These are phyloP conservation scores for Zymoseptoria tritici DNA, from an alignment of 2,329 filamentous ascomycete genomes.

Conservation along the genomic window DNA sequence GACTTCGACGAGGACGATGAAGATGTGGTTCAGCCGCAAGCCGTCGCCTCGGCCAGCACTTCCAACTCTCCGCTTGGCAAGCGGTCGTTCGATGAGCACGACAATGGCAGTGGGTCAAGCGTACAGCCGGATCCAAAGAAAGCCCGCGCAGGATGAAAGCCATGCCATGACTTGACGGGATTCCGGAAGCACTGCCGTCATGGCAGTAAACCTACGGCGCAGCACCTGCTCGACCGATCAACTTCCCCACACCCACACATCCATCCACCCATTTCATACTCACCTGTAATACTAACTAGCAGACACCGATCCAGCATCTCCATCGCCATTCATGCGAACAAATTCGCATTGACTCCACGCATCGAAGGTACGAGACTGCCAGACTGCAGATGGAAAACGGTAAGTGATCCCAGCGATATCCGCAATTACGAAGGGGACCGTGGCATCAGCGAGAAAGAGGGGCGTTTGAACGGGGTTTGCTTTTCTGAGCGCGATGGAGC, in stretches of 20 bases:
- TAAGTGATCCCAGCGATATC: neutral
- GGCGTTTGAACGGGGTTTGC: neutral
- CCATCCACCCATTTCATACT: neutral
- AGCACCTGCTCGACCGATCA: neutral
- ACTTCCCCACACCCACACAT: neutral
- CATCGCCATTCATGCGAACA: neutral
- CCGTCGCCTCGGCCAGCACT: conserved; percentile 1
- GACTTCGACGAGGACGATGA: conserved; percentile 24
- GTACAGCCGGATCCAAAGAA: conserved; percentile 23
- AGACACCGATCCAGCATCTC: neutral
- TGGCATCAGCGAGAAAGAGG: neutral
- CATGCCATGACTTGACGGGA: neutral
- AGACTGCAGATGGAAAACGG: neutral
- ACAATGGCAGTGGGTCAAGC: conserved; percentile 18
- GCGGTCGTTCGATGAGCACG: conserved; percentile 26
- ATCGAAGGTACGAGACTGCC: neutral
- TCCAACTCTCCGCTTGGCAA: conserved; percentile 24
- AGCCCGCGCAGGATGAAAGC: conserved; percentile 6
- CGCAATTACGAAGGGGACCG: no score
- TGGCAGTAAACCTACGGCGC: neutral
- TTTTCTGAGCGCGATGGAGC: neutral
- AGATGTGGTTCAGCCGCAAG: neutral
- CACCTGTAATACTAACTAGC: neutral
- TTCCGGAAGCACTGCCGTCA: neutral
- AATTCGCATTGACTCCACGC: neutral